A percentile compares a stretch with the other conserved stretches of the same genome.
These are phyloP conservation scores for Phytophthora tubulina DNA, from an alignment of 352 stramenopile species.

Conservation along the genomic window DNA sequence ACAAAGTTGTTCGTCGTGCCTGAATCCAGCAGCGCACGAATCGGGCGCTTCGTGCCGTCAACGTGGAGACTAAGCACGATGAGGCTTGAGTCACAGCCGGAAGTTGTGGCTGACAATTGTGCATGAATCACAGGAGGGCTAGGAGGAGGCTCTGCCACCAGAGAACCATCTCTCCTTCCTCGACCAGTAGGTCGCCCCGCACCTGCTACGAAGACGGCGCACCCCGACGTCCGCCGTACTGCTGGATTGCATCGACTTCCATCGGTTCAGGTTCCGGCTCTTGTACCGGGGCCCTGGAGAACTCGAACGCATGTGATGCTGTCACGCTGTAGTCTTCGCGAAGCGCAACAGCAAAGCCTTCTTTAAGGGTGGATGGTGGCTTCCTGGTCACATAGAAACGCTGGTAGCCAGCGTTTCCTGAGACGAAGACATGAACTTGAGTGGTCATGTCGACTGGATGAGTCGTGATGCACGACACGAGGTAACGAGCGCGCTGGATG, in stretches of 20 bases:
- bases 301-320: conserved; percentile 10
- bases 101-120: conserved; percentile 26
- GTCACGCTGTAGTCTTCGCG: conserved; percentile 32
- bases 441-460: conserved; percentile 27
- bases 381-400: conserved; percentile 32
- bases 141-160: conserved; percentile 15
- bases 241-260: conserved; percentile 29
- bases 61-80: conserved; percentile 30
- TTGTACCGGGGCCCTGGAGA: background rate
- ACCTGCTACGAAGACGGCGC: background rate
- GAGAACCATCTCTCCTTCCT: conserved; percentile 5
- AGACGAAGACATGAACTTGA: conserved; percentile 34
- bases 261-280: conserved; percentile 12
- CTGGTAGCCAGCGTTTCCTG: conserved; percentile 25
- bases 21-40: too few relatives aligned
- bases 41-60: background rate
- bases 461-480: conserved; percentile 30
- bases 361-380: conserved; percentile 2
- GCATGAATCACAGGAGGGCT: conserved; percentile 13
- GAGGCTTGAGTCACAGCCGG: conserved; percentile 17
- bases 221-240: background rate
- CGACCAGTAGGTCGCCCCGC: conserved; percentile 18
- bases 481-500: conserved; percentile 26
- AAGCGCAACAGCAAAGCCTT: conserved; percentile 22
- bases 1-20: too few relatives aligned